These are phyloP conservation scores for Lepidium africanum DNA, from an alignment of 345 rosid genomes.

Conservation along the genomic window DNA sequence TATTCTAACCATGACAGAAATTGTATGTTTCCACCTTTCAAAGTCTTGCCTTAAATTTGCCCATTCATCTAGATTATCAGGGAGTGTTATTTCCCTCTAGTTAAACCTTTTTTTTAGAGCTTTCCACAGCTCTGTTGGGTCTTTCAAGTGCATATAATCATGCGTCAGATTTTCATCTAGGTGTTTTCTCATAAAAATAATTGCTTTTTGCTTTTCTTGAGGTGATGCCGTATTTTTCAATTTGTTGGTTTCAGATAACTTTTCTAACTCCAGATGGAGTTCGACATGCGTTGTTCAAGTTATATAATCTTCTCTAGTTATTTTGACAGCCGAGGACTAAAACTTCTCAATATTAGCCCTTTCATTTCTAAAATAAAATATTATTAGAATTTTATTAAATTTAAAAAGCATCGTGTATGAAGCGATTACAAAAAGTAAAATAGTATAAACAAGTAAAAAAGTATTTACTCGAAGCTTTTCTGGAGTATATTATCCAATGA, in stretches of 20 bases:
- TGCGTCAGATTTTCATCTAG: too few species aligned
- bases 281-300: background rate
- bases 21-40: background rate
- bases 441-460: too few species aligned
- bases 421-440: background rate
- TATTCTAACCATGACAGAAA: background rate
- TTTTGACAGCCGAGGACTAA: background rate
- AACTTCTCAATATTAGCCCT: background rate
- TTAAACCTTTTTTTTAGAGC: background rate
- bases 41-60: background rate
- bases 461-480: too few species aligned
- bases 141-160: background rate
- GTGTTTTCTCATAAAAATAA: too few species aligned
- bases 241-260: too few species aligned
- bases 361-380: background rate
- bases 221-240: too few species aligned
- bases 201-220: too few species aligned
- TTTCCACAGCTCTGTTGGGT: background rate
- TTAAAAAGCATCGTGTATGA: too few species aligned
- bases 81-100: background rate
- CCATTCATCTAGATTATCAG: background rate
- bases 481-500: too few species aligned
- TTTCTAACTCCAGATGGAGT: background rate
- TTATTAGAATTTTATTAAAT: too few species aligned
- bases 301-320: background rate